These are phyloP conservation scores for Theileria parva DNA, from an alignment of 169 alveolate genomes.

Conservation along the genomic window DNA sequence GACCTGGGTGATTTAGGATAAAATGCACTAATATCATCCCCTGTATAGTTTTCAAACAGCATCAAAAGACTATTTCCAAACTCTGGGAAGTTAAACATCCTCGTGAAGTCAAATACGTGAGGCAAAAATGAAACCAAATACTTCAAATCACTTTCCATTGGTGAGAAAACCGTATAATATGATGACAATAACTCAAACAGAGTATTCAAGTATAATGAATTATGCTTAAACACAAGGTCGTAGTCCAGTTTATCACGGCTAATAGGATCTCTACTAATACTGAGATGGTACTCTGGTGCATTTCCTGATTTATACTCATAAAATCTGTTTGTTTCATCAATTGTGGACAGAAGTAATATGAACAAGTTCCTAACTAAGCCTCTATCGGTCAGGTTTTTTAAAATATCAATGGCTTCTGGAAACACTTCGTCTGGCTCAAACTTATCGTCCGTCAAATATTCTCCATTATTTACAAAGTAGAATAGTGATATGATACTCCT, in stretches of 20 bases:
- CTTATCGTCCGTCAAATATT: background rate
- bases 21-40: slow-evolving; percentile 28
- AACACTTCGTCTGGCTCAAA: slow-evolving; percentile 23
- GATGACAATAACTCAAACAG: slow-evolving; percentile 16
- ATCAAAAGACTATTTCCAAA: slow-evolving; percentile 1
- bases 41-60: slow-evolving; percentile 26
- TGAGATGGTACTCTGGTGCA: background rate
- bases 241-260: background rate
- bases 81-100: slow-evolving; percentile 25
- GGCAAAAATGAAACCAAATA: slow-evolving; percentile 42
- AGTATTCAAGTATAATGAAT: background rate
- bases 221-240: background rate
- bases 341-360: slow-evolving; percentile 39
- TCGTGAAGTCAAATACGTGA: slow-evolving; percentile 26
- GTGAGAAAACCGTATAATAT: slow-evolving; percentile 35
- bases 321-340: slow-evolving; percentile 20
- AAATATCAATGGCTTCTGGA: slow-evolving; percentile 39
- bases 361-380: slow-evolving; percentile 37
- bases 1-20: slow-evolving; percentile 34
- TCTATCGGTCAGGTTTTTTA: slow-evolving; percentile 25
- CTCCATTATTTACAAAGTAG: slow-evolving; percentile 15
- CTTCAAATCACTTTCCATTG: slow-evolving; percentile 28
- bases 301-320: background rate
- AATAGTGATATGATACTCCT: slow-evolving; percentile 22
- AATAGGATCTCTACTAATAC: background rate